phyloP scores from a whole-genome alignment of 108 stramenopile species.

The Mediolabrus comicus region DNA sequence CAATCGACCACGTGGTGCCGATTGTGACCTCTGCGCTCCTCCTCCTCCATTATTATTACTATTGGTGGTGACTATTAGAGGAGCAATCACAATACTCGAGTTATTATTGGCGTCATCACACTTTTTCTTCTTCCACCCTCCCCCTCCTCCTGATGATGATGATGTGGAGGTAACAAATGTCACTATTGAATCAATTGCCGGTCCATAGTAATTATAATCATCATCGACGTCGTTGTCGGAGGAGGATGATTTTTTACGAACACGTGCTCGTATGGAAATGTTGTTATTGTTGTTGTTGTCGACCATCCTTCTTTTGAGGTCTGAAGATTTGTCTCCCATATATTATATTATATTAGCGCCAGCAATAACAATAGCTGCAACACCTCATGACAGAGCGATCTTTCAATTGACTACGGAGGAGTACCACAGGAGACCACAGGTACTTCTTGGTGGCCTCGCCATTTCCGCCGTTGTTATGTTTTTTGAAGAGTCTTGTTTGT shows the following conservation, averaged over 20 bases:
- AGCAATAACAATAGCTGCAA: too few relatives aligned
- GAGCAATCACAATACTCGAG: background rate
- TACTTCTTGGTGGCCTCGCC: too few relatives aligned
- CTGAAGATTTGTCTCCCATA: too few relatives aligned
- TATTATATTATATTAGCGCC: too few relatives aligned
- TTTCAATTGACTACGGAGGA: too few relatives aligned
- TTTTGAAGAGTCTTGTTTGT: too few relatives aligned
- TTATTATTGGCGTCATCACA: background rate
- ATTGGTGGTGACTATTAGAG: background rate
- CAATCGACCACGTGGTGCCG: background rate
- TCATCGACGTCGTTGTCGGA: constrained; percentile 43
- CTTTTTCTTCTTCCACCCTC: background rate
- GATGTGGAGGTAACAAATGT: background rate
- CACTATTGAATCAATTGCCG: background rate
- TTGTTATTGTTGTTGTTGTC: constrained; percentile 1
- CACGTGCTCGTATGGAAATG: constrained; percentile 20
- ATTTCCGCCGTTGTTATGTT: too few relatives aligned
- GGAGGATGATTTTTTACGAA: constrained; percentile 19
- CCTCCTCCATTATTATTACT: background rate
- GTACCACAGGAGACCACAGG: too few relatives aligned
- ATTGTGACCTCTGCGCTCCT: background rate
- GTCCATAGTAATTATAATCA: too few relatives aligned
- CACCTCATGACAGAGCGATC: too few relatives aligned
- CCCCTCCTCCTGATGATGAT: background rate
- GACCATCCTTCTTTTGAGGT: background rate